Conservation (phyloP, 2,329 filamentous ascomycete genomes). For the Macrophomina tecta region DNA sequence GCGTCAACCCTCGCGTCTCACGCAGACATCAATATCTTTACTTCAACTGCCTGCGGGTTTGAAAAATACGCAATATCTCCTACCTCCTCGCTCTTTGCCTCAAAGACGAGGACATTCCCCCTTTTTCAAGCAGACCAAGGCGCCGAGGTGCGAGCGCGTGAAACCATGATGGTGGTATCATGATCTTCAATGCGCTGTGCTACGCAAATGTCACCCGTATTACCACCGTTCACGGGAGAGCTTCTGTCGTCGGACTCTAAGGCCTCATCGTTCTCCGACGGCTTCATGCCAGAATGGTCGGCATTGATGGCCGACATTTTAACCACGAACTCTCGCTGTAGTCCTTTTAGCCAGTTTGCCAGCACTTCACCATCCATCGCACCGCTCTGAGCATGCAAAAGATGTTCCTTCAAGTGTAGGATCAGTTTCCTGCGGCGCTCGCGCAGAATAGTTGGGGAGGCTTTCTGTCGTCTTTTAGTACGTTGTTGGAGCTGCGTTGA, state of each 20-base stretch:
- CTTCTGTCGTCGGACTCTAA: neutral
- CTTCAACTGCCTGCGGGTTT: no score
- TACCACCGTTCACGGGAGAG: no score
- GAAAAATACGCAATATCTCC: no score
- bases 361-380: slow-evolving; percentile 70
- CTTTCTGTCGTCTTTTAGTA: slow-evolving; percentile 63
- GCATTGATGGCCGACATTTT: slow-evolving; percentile 72
- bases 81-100: neutral
- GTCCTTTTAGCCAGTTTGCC: slow-evolving; percentile 65
- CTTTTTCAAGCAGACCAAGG: neutral
- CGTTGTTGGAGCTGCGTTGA: slow-evolving; percentile 66
- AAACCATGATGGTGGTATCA: neutral
- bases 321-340: slow-evolving; percentile 77
- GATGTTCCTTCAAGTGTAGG: slow-evolving; percentile 72
- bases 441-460: slow-evolving; percentile 63
- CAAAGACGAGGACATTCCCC: neutral
- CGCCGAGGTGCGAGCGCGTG: neutral
- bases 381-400: slow-evolving; percentile 71
- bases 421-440: slow-evolving; percentile 74
- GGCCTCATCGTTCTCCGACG: slow-evolving; percentile 7
- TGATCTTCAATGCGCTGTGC: neutral
- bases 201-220: neutral
- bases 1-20: no score
- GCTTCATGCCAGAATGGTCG: slow-evolving; percentile 37
- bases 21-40: no score